Evolutionary conservation across 441 rosid genomes (phyloP), one percentile per base, ranked within the genome.

Genomic region (Erodium trifolium): DNA sequence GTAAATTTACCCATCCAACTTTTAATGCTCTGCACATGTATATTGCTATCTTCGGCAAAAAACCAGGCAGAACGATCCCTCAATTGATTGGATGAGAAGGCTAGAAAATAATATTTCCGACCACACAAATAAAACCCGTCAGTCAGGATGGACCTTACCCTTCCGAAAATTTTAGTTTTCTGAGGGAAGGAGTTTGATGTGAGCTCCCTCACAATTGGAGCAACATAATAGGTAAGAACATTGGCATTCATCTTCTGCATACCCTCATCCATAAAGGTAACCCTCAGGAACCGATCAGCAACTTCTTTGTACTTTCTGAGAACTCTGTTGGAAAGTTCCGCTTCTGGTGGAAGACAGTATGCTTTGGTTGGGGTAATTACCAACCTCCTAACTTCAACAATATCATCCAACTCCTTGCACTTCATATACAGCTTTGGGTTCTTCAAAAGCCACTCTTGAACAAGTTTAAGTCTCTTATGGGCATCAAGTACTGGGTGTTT

Each of bases 21-120:
- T 76, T 75, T 80, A 60, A 93, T 87, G 60, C 35, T 66, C 0
- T 19, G 16, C 72, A 86, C 97, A 41, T 71, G 72, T 62, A 73
- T 78, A 1, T 71, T 80, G 70, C 81, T 80, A 71, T 88, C 84
- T 74, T 89, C 95, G 19, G 98, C 89, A 31, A 88, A 93, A 81
- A 91, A 91, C 97, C 98, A 93, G 2, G 96, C 97, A 41, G 97
- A 88, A 31, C 88, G 77, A 71, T 93, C 98, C 82, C 98, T 88
- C 70, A 89, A 82, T 77, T 93, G 98, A 82, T 91, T 91, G 76
- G 97, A 84, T 6, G 97, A 93, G 82, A 93, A 93, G 49, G 95
- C 98, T 71, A 93, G 82, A 79, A 93, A 91, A 65, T 92, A 84
- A 80, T 86, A 91, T 76, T 70, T 80, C 75, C 93, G 85, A 57